Evolutionary conservation across 1,284 basidiomycete species (phyloP), one percentile per base, ranked within the genome.

Genomic region (Prillingera fragicola): DNA sequence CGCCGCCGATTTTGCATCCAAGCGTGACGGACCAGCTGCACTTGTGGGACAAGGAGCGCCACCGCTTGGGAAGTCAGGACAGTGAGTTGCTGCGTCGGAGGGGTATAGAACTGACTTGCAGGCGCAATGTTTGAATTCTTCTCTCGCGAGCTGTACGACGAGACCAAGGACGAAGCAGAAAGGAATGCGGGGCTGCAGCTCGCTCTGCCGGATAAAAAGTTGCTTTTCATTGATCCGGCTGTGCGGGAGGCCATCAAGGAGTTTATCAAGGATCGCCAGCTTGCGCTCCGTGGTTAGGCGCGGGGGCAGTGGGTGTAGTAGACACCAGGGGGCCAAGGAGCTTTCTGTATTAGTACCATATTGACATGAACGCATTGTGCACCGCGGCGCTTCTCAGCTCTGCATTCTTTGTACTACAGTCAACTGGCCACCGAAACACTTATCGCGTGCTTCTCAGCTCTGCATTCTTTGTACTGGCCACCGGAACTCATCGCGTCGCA

Each of bases 1-100:
- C 67, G 2, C 67, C 67, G 17, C 67, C 67, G 4, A 36, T 70
- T 6, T 50, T 70, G 1, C 67, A 70, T 37, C 60, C 65, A 3
- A 65, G 94, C 0, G 92, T 97, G 0, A 91, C 96, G 59, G 95
- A 99, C 73, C 95, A 98, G 73, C 87, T 99, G 55, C 82, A 95
- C 41, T 76, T 98, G 14, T 99, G 95, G 94, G 94, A 99, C 71
- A 77, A 92, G 41, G 95, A 98, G 74, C 84, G 87, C 70, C 92
- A 97, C 68, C 80, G 95, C 38, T 76, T 98, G 2, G 83, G 85
- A 57, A 83, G 85, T 23, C 78, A 84, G 65, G 86, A 91, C 76
- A 87, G 89, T 88, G 62, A 38, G 69, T 59, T 26, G 1, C n/a
- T 1, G n/a, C n/a, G n/a, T n/a, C n/a, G n/a, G n/a, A n/a, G 8